A percentile compares a stretch with the other conserved stretches of the same genome.
Conservation (phyloP, 306 rosid genomes). For the Malus fusca region DNA sequence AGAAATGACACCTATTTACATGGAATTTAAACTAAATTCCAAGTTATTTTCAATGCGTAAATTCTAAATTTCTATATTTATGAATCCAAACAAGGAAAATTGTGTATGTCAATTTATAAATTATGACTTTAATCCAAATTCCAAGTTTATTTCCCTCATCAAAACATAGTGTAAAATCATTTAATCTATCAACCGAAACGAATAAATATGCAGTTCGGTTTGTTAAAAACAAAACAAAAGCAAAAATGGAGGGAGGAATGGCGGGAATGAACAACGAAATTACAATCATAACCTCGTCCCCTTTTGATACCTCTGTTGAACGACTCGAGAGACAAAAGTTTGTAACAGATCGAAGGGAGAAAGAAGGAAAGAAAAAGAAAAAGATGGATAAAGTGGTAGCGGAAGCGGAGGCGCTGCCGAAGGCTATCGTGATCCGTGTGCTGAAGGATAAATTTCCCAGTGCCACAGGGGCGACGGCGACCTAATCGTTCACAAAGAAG, state of each 20-base stretch:
- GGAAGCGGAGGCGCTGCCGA: slow-evolving; percentile 71
- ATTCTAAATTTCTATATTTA: too few relatives aligned
- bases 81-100: too few relatives aligned
- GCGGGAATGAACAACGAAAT: not conserved
- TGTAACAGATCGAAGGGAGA: not conserved
- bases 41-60: too few relatives aligned
- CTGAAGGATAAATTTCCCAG: slow-evolving; percentile 74
- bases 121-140: too few relatives aligned
- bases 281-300: not conserved
- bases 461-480: slow-evolving; percentile 57
- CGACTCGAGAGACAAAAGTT: not conserved
- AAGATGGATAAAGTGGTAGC: slow-evolving; percentile 35
- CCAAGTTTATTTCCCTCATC: too few relatives aligned
- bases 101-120: too few relatives aligned
- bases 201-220: too few relatives aligned
- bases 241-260: not conserved
- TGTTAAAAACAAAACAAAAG: not conserved
- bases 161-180: too few relatives aligned
- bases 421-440: slow-evolving; percentile 79
- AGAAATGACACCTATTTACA: too few relatives aligned
- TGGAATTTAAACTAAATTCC: too few relatives aligned
- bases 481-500: slow-evolving; percentile 56
- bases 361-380: not conserved
- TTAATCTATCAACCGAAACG: too few relatives aligned
- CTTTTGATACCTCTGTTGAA: not conserved